Base-by-base conservation (phyloP, 1,139 yeast species). In the Diutina catenulata region DNA sequence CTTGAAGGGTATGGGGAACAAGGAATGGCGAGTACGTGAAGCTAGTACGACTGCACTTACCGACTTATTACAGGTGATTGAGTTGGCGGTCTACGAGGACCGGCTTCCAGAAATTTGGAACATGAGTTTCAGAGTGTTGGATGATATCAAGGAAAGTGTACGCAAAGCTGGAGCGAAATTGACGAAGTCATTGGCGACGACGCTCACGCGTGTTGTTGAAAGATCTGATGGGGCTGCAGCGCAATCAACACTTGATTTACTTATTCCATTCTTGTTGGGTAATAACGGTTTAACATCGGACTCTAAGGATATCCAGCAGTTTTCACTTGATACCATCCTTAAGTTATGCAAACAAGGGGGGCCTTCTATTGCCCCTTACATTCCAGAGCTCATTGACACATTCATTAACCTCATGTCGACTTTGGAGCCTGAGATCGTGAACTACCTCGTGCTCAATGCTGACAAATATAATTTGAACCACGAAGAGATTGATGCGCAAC, bases 141-240 rank as follows among this genome's bases (percentile, higher is more conserved):
- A 91, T 58, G 98, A 91, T 59, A 86, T 91, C 42, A 91, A 91
- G 53, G 96, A 86, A 37, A 83, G 94, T 59, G 97, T 91, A 4
- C 68, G 97, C 37, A 74, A 74, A 41, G 94, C 86, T 39, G 97
- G 94, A 9, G 59, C 69, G 38, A 72, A 68, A 36, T 62, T 91
- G 25, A 77, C 95, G 0, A 73, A 78, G 45, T 67, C 73, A 5
- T 62, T 91, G 29, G 76, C 94, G 0, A 70, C 76, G 11, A 65
- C 74, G 3, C 62, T 88, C 46, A 74, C 79, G 2, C 67, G 76
- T 36, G 68, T 73, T 28, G 69, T 81, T 14, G 77, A 70, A 28
- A 52, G 52, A 33, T 49, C 51, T 11, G 52, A 51, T 7, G 60
- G 59, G 0, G 58, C 69, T 2, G 55, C 56, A 9, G 56, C 57